Conservation (phyloP, 768 basidiomycete genomes). For the Pleurotus giganteus region DNA sequence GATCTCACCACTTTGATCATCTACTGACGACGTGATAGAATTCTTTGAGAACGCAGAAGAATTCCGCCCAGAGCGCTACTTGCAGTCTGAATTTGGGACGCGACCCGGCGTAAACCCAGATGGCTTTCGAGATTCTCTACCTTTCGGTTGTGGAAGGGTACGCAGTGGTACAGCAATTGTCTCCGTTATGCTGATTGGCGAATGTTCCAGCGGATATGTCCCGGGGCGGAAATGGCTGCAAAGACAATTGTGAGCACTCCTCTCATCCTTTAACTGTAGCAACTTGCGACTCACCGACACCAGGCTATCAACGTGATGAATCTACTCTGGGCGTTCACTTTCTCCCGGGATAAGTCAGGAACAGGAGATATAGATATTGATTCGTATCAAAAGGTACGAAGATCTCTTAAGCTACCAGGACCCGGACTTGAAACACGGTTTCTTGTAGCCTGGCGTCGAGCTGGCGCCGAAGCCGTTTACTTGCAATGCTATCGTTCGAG, state of each 20-base stretch:
- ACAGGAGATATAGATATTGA: not conserved
- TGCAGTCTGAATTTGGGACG: conserved; percentile 14
- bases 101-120: conserved; percentile 12
- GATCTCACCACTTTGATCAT: not conserved
- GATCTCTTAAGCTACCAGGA: too few relatives aligned
- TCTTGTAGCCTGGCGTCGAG: not conserved
- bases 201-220: conserved; percentile 16
- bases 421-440: too few relatives aligned
- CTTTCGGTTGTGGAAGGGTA: conserved; percentile 18
- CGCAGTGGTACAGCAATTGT: not conserved
- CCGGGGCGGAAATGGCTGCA: conserved; percentile 15
- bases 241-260: conserved; percentile 14
- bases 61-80: conserved; percentile 13
- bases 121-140: conserved; percentile 12
- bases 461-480: not conserved
- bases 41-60: conserved; percentile 7
- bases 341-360: conserved; percentile 6
- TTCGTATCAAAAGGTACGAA: not conserved
- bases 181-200: not conserved
- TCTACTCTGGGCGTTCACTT: conserved; percentile 30
- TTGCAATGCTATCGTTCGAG: not conserved
- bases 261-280: not conserved
- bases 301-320: conserved; percentile 24
- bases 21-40: not conserved
- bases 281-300: not conserved